Evolutionary conservation across 1,284 basidiomycete genomes (phyloP).

Genomic region (Bothia castanella): DNA sequence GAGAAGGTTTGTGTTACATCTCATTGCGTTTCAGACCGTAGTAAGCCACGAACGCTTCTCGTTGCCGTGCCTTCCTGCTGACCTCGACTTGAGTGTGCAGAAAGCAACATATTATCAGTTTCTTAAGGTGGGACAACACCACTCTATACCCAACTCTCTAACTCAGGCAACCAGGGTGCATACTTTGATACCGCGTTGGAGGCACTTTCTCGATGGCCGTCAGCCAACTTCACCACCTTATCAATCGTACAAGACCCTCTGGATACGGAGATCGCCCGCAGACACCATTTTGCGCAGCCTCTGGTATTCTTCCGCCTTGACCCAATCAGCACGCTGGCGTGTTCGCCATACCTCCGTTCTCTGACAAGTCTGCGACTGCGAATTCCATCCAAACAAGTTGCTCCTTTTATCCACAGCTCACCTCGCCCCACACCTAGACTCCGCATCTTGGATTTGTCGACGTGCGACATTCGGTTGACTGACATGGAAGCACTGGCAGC

Average conservation of each 20-base stretch:
- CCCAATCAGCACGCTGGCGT: constrained; percentile 42
- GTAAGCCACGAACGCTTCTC: constrained; percentile 38
- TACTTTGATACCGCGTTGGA: constrained; percentile 63
- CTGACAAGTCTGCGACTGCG: constrained; percentile 53
- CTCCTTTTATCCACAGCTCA: constrained; percentile 38
- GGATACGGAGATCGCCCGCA: constrained; percentile 34
- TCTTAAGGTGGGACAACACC: constrained; percentile 42
- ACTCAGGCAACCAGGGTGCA: constrained; percentile 45
- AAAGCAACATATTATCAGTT: constrained; percentile 67
- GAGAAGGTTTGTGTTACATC: constrained; percentile 40
- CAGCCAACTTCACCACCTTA: constrained; percentile 40
- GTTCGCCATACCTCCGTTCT: constrained; percentile 41
- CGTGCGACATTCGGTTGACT: constrained; percentile 44
- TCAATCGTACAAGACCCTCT: constrained; percentile 68
- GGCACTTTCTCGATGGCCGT: constrained; percentile 56
- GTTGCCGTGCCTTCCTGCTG: neutral
- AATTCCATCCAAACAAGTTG: constrained; percentile 56
- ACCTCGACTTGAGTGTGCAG: constrained; percentile 47
- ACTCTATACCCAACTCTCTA: neutral
- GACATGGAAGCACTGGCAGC: constrained; percentile 51
- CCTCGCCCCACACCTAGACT: constrained; percentile 38
- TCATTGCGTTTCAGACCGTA: constrained; percentile 65
- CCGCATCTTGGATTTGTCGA: constrained; percentile 58
- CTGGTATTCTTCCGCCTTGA: constrained; percentile 68
- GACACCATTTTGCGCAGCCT: constrained; percentile 60